A percentile compares a stretch with the other conserved stretches of the same genome.
Evolutionary conservation across 495 filamentous ascomycete genomes (phyloP).

Genomic region (Lentithecium fluviatile): DNA sequence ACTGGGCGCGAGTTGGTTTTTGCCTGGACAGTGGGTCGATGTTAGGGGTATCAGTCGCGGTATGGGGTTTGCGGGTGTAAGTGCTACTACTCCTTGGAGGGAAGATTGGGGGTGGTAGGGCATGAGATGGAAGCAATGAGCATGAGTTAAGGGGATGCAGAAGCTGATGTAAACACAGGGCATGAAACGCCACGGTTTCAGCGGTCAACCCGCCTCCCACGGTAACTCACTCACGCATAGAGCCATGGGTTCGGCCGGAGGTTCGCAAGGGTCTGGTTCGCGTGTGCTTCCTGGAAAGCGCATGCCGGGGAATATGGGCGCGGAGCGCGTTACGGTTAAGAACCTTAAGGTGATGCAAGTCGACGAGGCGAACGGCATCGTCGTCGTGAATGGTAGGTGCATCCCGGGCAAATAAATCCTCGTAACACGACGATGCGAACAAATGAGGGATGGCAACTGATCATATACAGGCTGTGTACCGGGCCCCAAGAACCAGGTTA

Average conservation of each 20-base stretch:
- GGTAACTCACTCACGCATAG: constrained; percentile 91
- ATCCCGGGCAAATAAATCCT: neutral
- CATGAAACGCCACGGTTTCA: constrained; percentile 91
- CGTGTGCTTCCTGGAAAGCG: constrained; percentile 92
- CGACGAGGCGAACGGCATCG: constrained; percentile 77
- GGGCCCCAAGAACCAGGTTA: constrained; percentile 25
- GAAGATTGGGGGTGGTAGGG: neutral
- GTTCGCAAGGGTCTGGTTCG: constrained; percentile 85
- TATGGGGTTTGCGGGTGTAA: constrained; percentile 81
- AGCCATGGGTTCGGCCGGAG: constrained; percentile 82
- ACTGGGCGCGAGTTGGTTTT: constrained; percentile 82
- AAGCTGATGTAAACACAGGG: constrained; percentile 46
- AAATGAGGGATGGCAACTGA: neutral
- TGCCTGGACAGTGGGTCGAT: constrained; percentile 88
- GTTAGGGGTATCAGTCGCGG: constrained; percentile 73
- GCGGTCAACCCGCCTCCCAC: constrained; percentile 86
- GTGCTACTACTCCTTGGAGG: constrained; percentile 4
- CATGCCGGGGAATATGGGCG: constrained; percentile 96
- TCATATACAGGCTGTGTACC: constrained; percentile 23
- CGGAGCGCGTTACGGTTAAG: constrained; percentile 79
- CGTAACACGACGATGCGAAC: too few species aligned
- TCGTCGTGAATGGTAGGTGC: constrained; percentile 74
- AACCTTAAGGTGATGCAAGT: constrained; percentile 86
- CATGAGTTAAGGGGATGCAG: constrained; percentile 1
- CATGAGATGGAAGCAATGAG: neutral